Conservation (phyloP, 2,329 filamentous ascomycete species). For the Fusarium tjaetaba region DNA sequence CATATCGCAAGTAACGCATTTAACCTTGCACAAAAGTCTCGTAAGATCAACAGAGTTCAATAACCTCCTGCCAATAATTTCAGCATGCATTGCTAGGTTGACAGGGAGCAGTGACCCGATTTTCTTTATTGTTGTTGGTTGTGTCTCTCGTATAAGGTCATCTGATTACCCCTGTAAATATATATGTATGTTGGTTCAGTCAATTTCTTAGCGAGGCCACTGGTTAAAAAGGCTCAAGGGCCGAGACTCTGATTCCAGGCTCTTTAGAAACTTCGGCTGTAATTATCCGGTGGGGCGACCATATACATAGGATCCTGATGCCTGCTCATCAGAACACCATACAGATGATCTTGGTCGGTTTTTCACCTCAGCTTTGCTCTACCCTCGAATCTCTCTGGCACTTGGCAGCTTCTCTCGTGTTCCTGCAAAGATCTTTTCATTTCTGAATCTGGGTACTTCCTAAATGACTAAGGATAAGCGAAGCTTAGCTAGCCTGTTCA, state of each 20-base stretch:
- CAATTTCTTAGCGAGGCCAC: too few species aligned
- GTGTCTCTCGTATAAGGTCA: not conserved
- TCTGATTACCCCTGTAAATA: not conserved
- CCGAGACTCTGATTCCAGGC: not conserved
- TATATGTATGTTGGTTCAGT: not conserved
- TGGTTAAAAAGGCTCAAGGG: fast-evolving
- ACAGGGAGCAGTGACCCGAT: not conserved
- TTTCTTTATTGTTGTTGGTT: not conserved
- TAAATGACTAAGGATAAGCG: too few species aligned
- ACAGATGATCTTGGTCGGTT: not conserved
- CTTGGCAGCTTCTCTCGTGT: not conserved
- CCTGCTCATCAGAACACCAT: not conserved
- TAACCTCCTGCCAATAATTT: not conserved
- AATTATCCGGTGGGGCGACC: not conserved
- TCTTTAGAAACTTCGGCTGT: fast-evolving
- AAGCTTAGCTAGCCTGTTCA: not conserved
- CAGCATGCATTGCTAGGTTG: not conserved
- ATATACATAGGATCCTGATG: not conserved
- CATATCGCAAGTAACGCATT: not conserved
- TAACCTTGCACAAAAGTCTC: not conserved
- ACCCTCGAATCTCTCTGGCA: not conserved
- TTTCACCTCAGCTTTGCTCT: not conserved
- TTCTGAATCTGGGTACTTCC: not conserved
- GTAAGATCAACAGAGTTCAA: not conserved
- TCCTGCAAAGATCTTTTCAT: not conserved